Evolutionary conservation across 768 basidiomycete species (phyloP).

Genomic region (Phaffia australis): DNA sequence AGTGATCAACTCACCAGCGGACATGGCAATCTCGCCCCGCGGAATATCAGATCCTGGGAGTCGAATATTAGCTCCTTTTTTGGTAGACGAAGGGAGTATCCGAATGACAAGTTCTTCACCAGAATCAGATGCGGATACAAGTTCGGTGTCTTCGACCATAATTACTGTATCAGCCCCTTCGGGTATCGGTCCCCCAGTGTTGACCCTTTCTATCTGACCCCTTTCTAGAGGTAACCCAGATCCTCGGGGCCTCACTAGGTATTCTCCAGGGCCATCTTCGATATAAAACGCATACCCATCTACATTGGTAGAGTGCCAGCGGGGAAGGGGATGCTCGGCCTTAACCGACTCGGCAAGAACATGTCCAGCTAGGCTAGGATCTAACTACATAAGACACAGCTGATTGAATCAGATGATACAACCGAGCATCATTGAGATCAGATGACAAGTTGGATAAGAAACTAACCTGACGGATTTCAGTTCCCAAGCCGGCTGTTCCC

Average conservation of each 20-base stretch:
- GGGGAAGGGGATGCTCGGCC: constrained; percentile 56
- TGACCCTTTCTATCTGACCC: constrained; percentile 57
- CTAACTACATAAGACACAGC: constrained; percentile 36
- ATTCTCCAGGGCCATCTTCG: constrained; percentile 53
- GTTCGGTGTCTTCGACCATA: constrained; percentile 85
- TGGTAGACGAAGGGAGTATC: constrained; percentile 52
- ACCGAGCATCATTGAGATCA: background rate
- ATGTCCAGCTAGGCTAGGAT: constrained; percentile 50
- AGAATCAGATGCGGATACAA: constrained; percentile 42
- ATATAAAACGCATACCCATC: constrained; percentile 79
- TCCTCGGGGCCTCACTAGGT: constrained; percentile 46
- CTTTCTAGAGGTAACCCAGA: constrained; percentile 41
- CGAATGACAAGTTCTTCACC: constrained; percentile 63
- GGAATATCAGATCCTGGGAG: constrained; percentile 61
- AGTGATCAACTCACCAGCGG: constrained; percentile 51
- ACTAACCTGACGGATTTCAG: constrained; percentile 43
- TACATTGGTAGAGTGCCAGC: constrained; percentile 61
- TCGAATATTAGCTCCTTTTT: constrained; percentile 60
- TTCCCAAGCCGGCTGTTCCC: constrained; percentile 37
- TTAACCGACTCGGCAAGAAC: constrained; percentile 66
- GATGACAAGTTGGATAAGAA: constrained; percentile 14
- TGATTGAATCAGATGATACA: no score
- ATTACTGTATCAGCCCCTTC: constrained; percentile 64
- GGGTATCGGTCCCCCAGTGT: constrained; percentile 75
- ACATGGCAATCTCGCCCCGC: constrained; percentile 52